Conservation (phyloP, 192 early-diverging fungal genomes). For the Chytriomyces hyalinus region DNA sequence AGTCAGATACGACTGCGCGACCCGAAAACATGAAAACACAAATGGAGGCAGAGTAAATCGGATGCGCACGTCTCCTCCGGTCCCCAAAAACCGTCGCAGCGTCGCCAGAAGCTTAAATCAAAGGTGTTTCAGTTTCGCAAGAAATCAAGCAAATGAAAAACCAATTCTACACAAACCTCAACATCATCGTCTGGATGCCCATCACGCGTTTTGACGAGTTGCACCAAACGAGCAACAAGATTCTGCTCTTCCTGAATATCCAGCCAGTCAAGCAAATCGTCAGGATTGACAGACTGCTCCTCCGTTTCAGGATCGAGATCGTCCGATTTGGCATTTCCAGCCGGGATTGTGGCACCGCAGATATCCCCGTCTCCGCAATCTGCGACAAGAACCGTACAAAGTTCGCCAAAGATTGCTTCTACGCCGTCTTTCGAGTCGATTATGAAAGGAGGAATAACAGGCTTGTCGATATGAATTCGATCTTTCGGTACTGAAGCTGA, state of each 20-base stretch:
- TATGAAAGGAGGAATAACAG: constrained; percentile 35
- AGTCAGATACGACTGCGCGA: constrained; percentile 50
- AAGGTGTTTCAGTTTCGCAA: background rate
- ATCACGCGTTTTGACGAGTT: constrained; percentile 44
- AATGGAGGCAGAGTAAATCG: constrained; percentile 93
- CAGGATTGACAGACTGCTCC: constrained; percentile 35
- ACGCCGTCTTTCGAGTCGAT: constrained; percentile 76
- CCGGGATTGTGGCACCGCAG: constrained; percentile 41
- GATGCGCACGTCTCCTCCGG: constrained; percentile 88
- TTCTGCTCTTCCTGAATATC: constrained; percentile 94
- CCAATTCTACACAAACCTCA: constrained; percentile 47
- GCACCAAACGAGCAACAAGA: constrained; percentile 73
- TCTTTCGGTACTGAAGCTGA: too few species aligned
- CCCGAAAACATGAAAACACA: constrained; percentile 66
- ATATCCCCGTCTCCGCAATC: constrained; percentile 80
- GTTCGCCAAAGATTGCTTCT: constrained; percentile 74
- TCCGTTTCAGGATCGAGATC: background rate
- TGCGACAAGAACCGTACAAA: constrained; percentile 77
- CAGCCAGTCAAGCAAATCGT: constrained; percentile 76
- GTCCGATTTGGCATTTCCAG: constrained; percentile 20
- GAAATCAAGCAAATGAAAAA: background rate
- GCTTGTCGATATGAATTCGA: background rate
- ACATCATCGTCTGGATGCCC: constrained; percentile 81
- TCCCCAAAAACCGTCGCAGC: constrained; percentile 83
- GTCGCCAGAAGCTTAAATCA: constrained; percentile 72